phyloP scores from a whole-genome alignment of 257 asterid genomes.

The Echites panduratus region DNA sequence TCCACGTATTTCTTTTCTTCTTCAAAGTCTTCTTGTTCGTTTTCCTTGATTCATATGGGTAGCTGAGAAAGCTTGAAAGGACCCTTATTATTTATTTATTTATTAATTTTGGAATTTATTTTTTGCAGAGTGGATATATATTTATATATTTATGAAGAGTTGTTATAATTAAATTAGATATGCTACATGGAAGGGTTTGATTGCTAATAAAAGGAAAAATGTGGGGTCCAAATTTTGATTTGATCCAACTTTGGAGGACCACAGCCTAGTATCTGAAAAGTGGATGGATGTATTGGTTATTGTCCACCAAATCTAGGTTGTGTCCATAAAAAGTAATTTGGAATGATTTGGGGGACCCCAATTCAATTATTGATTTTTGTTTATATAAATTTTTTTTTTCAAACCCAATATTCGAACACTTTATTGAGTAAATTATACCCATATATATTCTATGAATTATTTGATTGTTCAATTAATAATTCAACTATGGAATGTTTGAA shows the following conservation, averaged over 20 bases:
- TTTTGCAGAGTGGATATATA: too few species aligned
- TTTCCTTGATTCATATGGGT: background rate
- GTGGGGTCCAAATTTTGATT: conserved; percentile 7
- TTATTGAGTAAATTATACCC: too few species aligned
- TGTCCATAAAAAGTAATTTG: conserved; percentile 13
- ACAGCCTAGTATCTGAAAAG: conserved; percentile 7
- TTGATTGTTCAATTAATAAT: background rate
- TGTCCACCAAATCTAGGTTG: conserved; percentile 17
- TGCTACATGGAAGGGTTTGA: background rate
- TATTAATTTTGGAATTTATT: too few species aligned
- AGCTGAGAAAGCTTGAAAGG: background rate
- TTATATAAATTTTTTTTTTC: too few species aligned
- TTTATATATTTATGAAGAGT: too few species aligned
- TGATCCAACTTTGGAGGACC: conserved; percentile 7
- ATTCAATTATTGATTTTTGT: background rate
- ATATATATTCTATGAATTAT: too few species aligned
- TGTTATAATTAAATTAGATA: too few species aligned
- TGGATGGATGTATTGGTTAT: conserved; percentile 1
- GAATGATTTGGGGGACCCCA: conserved; percentile 14
- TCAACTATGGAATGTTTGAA: too few species aligned
- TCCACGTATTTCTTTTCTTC: conserved; percentile 5
- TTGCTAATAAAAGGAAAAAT: background rate
- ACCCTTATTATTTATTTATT: background rate
- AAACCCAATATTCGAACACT: too few species aligned
- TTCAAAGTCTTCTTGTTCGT: background rate